Evolutionary conservation across 257 asterid genomes (phyloP), one percentile per base, ranked within the genome.

Genomic region (Galeopsis tetrahit): DNA sequence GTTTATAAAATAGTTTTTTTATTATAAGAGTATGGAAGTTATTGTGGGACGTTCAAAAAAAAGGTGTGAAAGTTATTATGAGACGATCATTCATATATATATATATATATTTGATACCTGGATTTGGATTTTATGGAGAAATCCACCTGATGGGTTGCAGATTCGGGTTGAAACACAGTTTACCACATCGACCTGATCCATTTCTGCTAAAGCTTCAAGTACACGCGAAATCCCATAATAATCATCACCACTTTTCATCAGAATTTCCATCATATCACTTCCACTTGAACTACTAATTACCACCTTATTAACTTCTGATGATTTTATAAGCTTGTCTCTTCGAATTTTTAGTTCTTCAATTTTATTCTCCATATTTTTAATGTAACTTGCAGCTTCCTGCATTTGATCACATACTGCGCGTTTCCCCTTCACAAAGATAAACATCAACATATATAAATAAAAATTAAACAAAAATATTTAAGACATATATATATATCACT

Each of bases 391-490:
- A 0, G 96, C 87, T 73, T 68, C 87, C 6, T 82, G 86, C 80
- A 86, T 82, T 78, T 85, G 84, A 60, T 88, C 96, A 32, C 87
- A 72, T 14, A 75, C 70, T 2, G 90, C 75, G 35, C 86, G 84
- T 69, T 83, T 86, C 63, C 88, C 93, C 93, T 63, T 21, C 28
- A 21, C 28, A 21, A 31, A 15, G n/a, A 53, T n/a, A 33, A 11
- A 31, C 0, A 56, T 21, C 28, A 55, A 38, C 1, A 53, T n/a
- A n/a, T n/a, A n/a, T 5, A 11, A 17, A 17, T 7, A 4, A 17
- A 21, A 21, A 21, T 21, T 55, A 2, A 5, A 17, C 34, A 21
- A 21, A 21, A 21, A 21, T 21, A 21, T 21, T 21, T 21, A 21
- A 21, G 28, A 21, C 28, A 21, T 21, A 49, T 7, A 13, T 21